Evolutionary conservation across 2,329 filamentous ascomycete species (phyloP), one percentile per base, ranked within the genome.

Genomic region (Aspergillus tamarii): DNA sequence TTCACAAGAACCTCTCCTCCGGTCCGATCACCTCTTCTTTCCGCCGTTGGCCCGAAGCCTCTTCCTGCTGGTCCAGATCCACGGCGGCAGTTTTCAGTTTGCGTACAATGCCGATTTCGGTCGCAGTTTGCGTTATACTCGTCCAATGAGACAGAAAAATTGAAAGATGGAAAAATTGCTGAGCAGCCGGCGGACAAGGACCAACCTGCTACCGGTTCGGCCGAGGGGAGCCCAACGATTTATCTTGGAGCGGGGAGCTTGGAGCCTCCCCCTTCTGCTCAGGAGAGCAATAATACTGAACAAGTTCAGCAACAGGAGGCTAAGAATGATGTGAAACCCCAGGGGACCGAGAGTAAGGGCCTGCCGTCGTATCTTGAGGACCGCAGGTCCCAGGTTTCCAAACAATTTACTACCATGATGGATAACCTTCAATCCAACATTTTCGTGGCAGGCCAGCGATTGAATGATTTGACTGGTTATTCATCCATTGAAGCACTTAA

Each of bases 401-500:
- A 87, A 69, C 83, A 84, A 61, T 87, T 95, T 75, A 87, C 86
- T 55, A 79, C 85, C 62, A 82, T 96, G 75, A 96, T 98, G 92
- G 95, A 99, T 81, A 89, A 92, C 67, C 77, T 97, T 23, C 93
- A 98, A 75, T 87, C 90, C 36, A 93, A 94, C 71, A 85, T 96
- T 53, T 91, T 97, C 67, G 86, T 90, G 58, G 94, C 94, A 4
- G 92, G 92, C 2, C 92, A 95, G 76, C 91, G 91, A 64, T 87
- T 99, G 78, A 99, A 97, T 79, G 92, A 94, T 72, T 87, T 97
- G 60, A 99, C 95, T 2, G 95, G 95, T 68, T 99, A 98, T 82
- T 91, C 91, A 1, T 89, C 91, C 50, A 98, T 99, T 77, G 94
- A 97, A 77, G 83, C 87, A 28, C 87, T 99, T 69, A 96, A 97